Evolutionary conservation across 106 monocot genomes (phyloP).

Genomic region (Cymbidium sinense): DNA sequence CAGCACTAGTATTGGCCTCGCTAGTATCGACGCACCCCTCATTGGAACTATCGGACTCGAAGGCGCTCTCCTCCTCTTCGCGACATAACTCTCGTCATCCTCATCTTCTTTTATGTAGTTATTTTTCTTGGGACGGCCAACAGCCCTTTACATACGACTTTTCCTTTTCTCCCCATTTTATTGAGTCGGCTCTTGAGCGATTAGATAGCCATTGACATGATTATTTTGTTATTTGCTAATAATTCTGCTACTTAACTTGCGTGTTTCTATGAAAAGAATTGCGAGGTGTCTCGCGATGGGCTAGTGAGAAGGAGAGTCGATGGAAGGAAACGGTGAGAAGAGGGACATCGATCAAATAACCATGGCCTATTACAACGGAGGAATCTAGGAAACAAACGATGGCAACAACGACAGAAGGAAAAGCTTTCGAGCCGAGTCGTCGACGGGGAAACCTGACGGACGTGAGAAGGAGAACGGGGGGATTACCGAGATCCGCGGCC

Average conservation of each 20-base stretch:
- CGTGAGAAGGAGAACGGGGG: not conserved
- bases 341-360: not conserved
- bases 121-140: constrained; percentile 13
- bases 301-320: not conserved
- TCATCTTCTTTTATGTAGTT: constrained; percentile 21
- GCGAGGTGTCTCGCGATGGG: not conserved
- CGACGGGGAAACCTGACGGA: not conserved
- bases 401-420: not conserved
- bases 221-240: not conserved
- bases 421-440: not conserved
- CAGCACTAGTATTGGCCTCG: constrained; percentile 7
- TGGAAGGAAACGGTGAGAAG: not conserved
- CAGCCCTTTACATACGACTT: constrained; percentile 15
- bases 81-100: constrained; percentile 43
- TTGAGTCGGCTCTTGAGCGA: not conserved
- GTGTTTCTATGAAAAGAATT: not conserved
- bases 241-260: not conserved
- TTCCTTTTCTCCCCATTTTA: constrained; percentile 31
- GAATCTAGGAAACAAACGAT: not conserved
- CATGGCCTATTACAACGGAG: not conserved
- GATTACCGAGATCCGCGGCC: not conserved
- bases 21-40: constrained; percentile 34
- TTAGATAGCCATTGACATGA: not conserved
- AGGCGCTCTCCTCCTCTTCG: constrained; percentile 28
- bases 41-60: constrained; percentile 15